Evolutionary conservation across 2,329 filamentous ascomycete species (phyloP), one percentile per base, ranked within the genome.

Genomic region (Atkinsonella texensis): DNA sequence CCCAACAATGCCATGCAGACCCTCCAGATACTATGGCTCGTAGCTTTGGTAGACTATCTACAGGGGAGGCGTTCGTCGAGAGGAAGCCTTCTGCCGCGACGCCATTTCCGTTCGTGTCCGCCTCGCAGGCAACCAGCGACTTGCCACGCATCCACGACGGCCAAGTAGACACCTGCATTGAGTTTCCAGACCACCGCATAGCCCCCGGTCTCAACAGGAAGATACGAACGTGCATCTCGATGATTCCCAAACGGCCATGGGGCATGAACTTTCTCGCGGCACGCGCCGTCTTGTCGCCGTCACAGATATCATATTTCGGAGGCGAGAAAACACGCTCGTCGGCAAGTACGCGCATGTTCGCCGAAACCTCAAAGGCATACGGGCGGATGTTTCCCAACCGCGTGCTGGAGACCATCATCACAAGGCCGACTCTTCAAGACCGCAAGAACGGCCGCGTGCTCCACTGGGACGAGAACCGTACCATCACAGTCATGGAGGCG

Each of bases 121-220:
- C 79, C 0, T 57, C 56, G 1, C 68, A 80, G n/a, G 79, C 75
- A 0, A 78, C 76, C 0, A 63, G 63, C 0, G 83, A 85, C 54
- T 69, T 94, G 0, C 83, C 84, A 0, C 54, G 68, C 0, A 76
- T 91, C 3, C 70, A 75, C 11, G 84, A 88, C 55, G 76, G 71
- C 0, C 78, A 79, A 38, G 67, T 77, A 0, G 78, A 82, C 33
- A 74, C 77, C 1, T 89, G 85, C 56, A 72, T 85, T 1, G 60
- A 68, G 0, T 80, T 75, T 53, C 87, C 87, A 0, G 85, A 91
- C 58, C 87, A 93, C 60, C 73, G 84, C 0, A 61, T 75, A 0
- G 62, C 68, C n/a, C 41, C 65, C 3, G 64, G 72, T 5, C 58
- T 75, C 4, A 72, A 73, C 2, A 58, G 60, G 0, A 50, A 40